Evolutionary conservation across 768 basidiomycete genomes (phyloP).

Genomic region (Exsudoporus frostii): DNA sequence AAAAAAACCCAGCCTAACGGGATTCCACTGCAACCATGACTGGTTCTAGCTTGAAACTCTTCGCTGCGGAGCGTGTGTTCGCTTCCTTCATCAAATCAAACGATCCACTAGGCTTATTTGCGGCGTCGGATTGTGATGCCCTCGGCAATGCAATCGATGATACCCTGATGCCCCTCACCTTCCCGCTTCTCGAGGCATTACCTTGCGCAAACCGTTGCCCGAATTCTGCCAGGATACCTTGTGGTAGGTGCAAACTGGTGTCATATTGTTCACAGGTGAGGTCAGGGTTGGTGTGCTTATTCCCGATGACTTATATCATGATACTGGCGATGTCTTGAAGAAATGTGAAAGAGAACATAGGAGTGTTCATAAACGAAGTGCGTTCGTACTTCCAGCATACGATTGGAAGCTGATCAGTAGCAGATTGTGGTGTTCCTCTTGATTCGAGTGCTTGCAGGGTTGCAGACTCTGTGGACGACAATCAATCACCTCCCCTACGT

Average conservation of each 20-base stretch:
- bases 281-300: background rate
- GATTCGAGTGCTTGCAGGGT: background rate
- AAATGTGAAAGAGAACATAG: conserved; percentile 39
- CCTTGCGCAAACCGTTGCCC: conserved; percentile 36
- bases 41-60: background rate
- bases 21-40: conserved; percentile 7
- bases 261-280: conserved; percentile 42
- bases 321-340: conserved; percentile 16
- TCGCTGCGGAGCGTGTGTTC: conserved; percentile 6
- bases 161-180: conserved; percentile 12
- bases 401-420: background rate
- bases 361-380: conserved; percentile 36
- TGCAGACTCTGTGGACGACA: conserved; percentile 2
- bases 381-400: background rate
- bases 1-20: background rate
- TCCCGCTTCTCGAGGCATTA: conserved; percentile 22
- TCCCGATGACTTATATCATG: background rate
- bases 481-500: background rate
- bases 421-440: conserved; percentile 15
- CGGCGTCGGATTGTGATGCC: conserved; percentile 17
- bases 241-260: conserved; percentile 35
- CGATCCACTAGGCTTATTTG: conserved; percentile 16
- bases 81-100: conserved; percentile 14
- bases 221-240: conserved; percentile 24
- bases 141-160: conserved; percentile 15